Evolutionary conservation across 108 stramenopile genomes (phyloP), one percentile per base, ranked within the genome.

Genomic region (Mediolabrus comicus): DNA sequence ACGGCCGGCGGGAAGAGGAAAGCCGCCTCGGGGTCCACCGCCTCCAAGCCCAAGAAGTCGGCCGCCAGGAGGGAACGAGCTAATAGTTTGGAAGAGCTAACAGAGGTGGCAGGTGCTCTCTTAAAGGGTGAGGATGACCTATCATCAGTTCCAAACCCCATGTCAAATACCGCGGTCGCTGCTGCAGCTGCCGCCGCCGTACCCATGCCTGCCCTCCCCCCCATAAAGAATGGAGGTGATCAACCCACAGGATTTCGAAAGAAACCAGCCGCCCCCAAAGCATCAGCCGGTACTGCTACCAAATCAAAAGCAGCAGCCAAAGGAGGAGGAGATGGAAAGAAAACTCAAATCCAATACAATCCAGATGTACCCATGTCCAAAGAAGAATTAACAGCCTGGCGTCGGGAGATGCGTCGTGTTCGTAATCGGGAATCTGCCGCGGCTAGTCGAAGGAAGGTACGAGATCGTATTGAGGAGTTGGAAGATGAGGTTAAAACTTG

Each of bases 341-440:
- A 77, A 39, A 43, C 86, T 27, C 92, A 94, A 68, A 83, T 90
- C 39, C 75, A 88, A 52, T 94, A 94, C 80, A 90, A 90, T 69
- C 93, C 93, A 9, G 88, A 89, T 32, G 81, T 94, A 8, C 86
- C 90, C 16, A 94, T 94, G 93, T 80, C 72, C 34, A 94, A 94
- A 64, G 93, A 94, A 62, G 85, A 94, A 62, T 59, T 89, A 5
- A 89, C 93, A 13, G 83, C 87, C 5, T 94, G 93, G 93, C 71
- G 93, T 54, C 79, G 93, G 30, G 90, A 94, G 70, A 86, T 86
- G 60, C 63, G 93, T 0, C 82, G 90, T 3, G 87, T 88, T 17
- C 87, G 93, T 39, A 94, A 94, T 69, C 79, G 93, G 11, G 93
- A 94, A 53, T 82, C 80, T 59, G 93, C 93, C 9, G 93, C 93